Evolutionary conservation across 164 flowering plant species (phyloP).

Genomic region (Vitis cinerea): DNA sequence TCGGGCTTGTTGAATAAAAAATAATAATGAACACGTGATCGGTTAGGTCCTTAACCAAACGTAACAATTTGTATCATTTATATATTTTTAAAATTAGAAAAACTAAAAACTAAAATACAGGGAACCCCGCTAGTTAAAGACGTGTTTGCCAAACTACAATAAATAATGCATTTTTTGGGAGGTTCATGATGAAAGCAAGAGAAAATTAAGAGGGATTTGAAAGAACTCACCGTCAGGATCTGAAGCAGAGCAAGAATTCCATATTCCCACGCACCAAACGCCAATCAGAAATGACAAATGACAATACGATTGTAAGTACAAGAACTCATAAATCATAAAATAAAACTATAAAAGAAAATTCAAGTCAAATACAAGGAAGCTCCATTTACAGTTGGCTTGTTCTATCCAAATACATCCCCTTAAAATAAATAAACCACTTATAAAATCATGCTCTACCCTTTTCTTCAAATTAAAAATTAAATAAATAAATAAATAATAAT

Average conservation of each 20-base stretch:
- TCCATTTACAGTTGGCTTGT: too few relatives aligned
- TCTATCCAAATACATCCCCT: too few relatives aligned
- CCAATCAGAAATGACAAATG: constrained; percentile 3
- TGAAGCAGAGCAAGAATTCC: constrained; percentile 24
- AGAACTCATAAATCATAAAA: neutral
- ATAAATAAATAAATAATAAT: too few relatives aligned
- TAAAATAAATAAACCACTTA: too few relatives aligned
- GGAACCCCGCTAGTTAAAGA: neutral
- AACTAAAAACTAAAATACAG: neutral
- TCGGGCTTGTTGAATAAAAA: too few relatives aligned
- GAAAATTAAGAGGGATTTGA: neutral
- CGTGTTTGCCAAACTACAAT: neutral
- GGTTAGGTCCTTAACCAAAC: too few relatives aligned
- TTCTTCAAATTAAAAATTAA: neutral
- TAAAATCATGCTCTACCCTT: too few relatives aligned
- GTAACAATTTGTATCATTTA: too few relatives aligned
- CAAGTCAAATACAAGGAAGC: too few relatives aligned
- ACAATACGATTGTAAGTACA: neutral
- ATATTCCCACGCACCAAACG: constrained; percentile 11
- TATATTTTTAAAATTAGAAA: neutral
- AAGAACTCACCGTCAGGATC: constrained; percentile 63
- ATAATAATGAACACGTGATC: too few relatives aligned
- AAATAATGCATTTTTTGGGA: neutral
- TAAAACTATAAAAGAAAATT: neutral
- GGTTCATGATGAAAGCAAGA: neutral